These are phyloP conservation scores for Barnettozyma hawaiiensis DNA, from an alignment of 1,139 yeast species.

Conservation along the genomic window DNA sequence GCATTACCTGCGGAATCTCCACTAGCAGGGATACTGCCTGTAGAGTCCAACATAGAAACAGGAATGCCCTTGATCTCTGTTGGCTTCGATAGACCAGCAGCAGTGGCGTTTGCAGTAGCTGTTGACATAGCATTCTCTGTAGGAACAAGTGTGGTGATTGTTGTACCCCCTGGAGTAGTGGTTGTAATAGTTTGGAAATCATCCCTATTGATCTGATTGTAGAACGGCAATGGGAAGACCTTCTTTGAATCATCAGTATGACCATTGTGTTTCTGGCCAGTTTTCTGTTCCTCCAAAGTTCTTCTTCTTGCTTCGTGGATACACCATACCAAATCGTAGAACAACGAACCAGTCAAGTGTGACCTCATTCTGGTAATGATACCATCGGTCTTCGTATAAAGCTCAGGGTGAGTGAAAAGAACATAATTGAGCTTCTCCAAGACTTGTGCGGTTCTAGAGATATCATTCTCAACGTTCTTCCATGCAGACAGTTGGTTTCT, in stretches of 20 bases:
- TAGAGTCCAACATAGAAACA: constrained; percentile 70
- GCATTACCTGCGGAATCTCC: background rate
- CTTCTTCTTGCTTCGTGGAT: constrained; percentile 90
- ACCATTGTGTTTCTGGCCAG: constrained; percentile 28
- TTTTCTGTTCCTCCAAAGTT: constrained; percentile 44
- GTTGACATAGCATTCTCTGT: constrained; percentile 69
- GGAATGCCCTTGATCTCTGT: constrained; percentile 78
- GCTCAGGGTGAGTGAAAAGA: constrained; percentile 79
- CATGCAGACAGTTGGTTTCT: constrained; percentile 87
- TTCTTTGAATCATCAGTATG: constrained; percentile 24
- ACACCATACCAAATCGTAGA: constrained; percentile 91
- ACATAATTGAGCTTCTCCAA: constrained; percentile 86
- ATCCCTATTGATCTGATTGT: constrained; percentile 87
- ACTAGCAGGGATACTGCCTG: constrained; percentile 49
- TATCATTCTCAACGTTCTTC: constrained; percentile 83
- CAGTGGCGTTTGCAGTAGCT: constrained; percentile 46
- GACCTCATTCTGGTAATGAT: constrained; percentile 87
- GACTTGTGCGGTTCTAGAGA: constrained; percentile 89
- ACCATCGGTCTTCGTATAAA: constrained; percentile 62
- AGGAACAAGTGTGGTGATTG: constrained; percentile 83
- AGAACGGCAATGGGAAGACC: constrained; percentile 81
- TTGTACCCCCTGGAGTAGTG: constrained; percentile 90
- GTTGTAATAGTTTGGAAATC: constrained; percentile 81
- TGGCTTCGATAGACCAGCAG: constrained; percentile 48
- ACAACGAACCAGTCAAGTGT: constrained; percentile 84